Evolutionary conservation across 352 stramenopile species (phyloP).

Genomic region (Phytophthora melonis): DNA sequence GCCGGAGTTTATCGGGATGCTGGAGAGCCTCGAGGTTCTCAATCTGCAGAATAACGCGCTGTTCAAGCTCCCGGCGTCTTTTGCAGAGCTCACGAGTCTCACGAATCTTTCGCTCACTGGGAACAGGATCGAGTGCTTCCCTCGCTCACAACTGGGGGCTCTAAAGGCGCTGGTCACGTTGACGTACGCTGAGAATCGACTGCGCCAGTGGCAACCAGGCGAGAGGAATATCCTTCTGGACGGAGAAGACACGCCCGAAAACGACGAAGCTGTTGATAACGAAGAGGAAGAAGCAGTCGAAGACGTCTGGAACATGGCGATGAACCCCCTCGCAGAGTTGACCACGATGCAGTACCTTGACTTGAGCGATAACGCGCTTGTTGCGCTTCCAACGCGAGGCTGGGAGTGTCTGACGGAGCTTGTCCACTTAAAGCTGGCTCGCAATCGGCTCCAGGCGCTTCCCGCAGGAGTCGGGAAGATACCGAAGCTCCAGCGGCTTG

Average conservation of each 20-base stretch:
- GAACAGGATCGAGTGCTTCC: slow-evolving; percentile 62
- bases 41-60: slow-evolving; percentile 50
- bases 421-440: slow-evolving; percentile 52
- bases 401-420: slow-evolving; percentile 44
- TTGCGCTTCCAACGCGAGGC: slow-evolving; percentile 31
- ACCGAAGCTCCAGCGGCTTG: slow-evolving; percentile 44
- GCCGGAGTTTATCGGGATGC: slow-evolving; percentile 48
- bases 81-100: slow-evolving; percentile 46
- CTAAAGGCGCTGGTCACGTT: slow-evolving; percentile 41
- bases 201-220: slow-evolving; percentile 46
- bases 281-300: background rate
- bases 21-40: slow-evolving; percentile 40
- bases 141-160: slow-evolving; percentile 24
- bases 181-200: slow-evolving; percentile 56
- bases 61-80: slow-evolving; percentile 51
- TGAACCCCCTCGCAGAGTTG: slow-evolving; percentile 43
- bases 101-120: slow-evolving; percentile 50
- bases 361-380: slow-evolving; percentile 56
- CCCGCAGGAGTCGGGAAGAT: slow-evolving; percentile 37
- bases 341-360: slow-evolving; percentile 48
- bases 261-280: slow-evolving; percentile 7
- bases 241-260: slow-evolving; percentile 9
- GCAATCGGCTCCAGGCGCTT: slow-evolving; percentile 53
- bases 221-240: slow-evolving; percentile 12
- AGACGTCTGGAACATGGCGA: background rate